These are phyloP conservation scores for Phaeosphaeriaceae sp. DNA, from an alignment of 2,329 filamentous ascomycete species.

Conservation along the genomic window DNA sequence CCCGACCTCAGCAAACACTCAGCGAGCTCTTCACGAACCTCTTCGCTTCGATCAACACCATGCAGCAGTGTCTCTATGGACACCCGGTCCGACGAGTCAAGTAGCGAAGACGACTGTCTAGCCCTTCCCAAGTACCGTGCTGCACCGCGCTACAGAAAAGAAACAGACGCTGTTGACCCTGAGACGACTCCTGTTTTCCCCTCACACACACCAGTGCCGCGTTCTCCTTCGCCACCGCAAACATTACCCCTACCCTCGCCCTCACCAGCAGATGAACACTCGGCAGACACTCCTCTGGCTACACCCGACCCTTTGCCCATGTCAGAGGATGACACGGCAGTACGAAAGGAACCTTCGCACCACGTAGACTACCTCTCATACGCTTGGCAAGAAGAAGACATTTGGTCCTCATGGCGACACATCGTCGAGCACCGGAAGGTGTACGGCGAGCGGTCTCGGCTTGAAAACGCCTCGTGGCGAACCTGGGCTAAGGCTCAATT, in stretches of 20 bases:
- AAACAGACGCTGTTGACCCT: constrained; percentile 11
- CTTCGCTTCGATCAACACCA: constrained; percentile 68
- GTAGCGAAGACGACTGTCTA: constrained; percentile 52
- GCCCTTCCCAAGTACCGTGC: constrained; percentile 53
- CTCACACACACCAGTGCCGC: constrained; percentile 38
- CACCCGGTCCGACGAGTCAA: constrained; percentile 59
- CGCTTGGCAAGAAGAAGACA: constrained; percentile 92
- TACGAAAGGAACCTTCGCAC: constrained; percentile 76
- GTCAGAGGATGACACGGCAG: constrained; percentile 79
- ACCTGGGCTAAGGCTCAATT: constrained; percentile 96
- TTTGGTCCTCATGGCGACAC: constrained; percentile 96
- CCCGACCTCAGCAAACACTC: constrained; percentile 47
- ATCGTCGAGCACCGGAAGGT: constrained; percentile 80
- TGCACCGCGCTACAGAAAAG: constrained; percentile 22
- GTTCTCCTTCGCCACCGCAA: constrained; percentile 46
- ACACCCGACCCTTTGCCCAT: constrained; percentile 61
- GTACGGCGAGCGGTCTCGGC: constrained; percentile 78
- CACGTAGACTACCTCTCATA: constrained; percentile 97
- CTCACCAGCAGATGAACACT: constrained; percentile 60
- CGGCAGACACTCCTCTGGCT: constrained; percentile 55
- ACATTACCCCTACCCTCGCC: constrained; percentile 54
- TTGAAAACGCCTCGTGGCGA: constrained; percentile 97
- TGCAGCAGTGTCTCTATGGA: constrained; percentile 68
- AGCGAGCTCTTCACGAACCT: constrained; percentile 49
- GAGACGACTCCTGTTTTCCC: constrained; percentile 47